Percentiles rank a stretch among this genome's conserved stretches.
These are phyloP conservation scores for Macrolepiota fuliginosa DNA, from an alignment of 768 basidiomycete genomes.

Conservation along the genomic window DNA sequence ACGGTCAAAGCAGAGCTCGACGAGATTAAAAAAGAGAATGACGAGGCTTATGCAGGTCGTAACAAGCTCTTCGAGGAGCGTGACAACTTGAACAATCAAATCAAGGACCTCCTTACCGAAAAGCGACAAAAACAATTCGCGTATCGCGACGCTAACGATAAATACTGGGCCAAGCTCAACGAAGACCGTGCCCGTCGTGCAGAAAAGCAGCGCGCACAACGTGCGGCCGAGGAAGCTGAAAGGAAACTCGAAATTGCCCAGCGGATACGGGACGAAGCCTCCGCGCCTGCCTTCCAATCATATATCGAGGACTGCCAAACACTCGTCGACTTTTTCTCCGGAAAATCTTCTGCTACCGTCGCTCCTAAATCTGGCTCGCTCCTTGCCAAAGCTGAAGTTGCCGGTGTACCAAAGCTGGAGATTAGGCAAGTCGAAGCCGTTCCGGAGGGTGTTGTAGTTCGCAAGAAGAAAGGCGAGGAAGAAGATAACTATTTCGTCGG, in stretches of 20 bases:
- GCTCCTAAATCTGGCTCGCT: constrained; percentile 22
- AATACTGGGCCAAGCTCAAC: constrained; percentile 77
- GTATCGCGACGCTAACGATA: constrained; percentile 83
- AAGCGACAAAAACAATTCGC: constrained; percentile 72
- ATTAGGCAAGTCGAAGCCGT: constrained; percentile 77
- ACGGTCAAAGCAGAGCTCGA: constrained; percentile 83
- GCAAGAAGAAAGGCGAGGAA: constrained; percentile 93
- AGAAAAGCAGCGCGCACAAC: constrained; percentile 73
- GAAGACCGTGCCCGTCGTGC: constrained; percentile 86
- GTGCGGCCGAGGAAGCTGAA: constrained; percentile 71
- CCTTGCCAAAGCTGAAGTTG: constrained; percentile 41
- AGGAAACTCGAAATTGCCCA: constrained; percentile 80
- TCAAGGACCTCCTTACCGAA: constrained; percentile 69
- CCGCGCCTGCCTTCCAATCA: constrained; percentile 82
- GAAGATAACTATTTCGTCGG: constrained; percentile 81
- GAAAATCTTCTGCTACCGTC: constrained; percentile 41
- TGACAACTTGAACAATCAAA: constrained; percentile 62
- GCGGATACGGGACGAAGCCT: constrained; percentile 87
- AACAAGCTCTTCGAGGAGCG: constrained; percentile 87
- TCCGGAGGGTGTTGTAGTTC: constrained; percentile 64
- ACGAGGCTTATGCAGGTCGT: constrained; percentile 80
- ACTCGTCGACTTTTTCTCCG: constrained; percentile 81
- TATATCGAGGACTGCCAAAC: constrained; percentile 97
- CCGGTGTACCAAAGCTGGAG: constrained; percentile 78
- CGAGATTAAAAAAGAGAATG: constrained; percentile 79